Evolutionary conservation across 2,329 filamentous ascomycete genomes (phyloP).

Genomic region (Fusarium papillatum): DNA sequence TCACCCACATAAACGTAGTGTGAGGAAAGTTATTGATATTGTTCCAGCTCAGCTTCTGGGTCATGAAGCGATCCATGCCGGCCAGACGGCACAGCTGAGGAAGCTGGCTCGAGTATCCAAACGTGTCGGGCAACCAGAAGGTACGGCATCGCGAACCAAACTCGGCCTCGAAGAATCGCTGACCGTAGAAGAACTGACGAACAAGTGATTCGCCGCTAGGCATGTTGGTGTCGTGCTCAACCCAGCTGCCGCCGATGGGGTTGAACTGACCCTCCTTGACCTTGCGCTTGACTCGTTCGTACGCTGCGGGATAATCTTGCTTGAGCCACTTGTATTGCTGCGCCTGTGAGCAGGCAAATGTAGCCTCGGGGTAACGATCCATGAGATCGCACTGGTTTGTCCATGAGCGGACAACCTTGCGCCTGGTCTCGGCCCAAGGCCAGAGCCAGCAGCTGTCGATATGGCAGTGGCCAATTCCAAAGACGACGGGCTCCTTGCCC

Average conservation of each 20-base stretch:
- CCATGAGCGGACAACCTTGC: slow-evolving; percentile 96
- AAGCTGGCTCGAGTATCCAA: slow-evolving; percentile 95
- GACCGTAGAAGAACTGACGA: slow-evolving; percentile 94
- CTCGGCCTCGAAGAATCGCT: slow-evolving; percentile 93
- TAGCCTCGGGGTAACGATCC: slow-evolving; percentile 93
- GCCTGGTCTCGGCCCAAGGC: slow-evolving; percentile 98
- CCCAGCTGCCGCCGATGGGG: slow-evolving; percentile 97
- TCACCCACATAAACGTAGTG: slow-evolving; percentile 99
- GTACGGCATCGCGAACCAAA: slow-evolving; percentile 92
- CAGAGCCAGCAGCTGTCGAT: slow-evolving; percentile 99
- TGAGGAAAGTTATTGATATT: slow-evolving; percentile 99
- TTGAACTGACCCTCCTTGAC: slow-evolving; percentile 93
- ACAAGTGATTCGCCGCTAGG: slow-evolving; percentile 95
- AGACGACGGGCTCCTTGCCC: slow-evolving; percentile 82
- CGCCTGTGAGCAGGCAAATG: slow-evolving; percentile 93
- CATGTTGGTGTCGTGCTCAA: slow-evolving; percentile 98
- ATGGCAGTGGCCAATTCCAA: slow-evolving; percentile 94
- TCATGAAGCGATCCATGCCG: slow-evolving; percentile 98
- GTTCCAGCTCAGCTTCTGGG: slow-evolving; percentile 99
- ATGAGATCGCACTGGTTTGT: slow-evolving; percentile 96
- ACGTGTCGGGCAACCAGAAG: slow-evolving; percentile 98
- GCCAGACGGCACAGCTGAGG: slow-evolving; percentile 93
- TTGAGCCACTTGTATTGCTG: slow-evolving; percentile 99
- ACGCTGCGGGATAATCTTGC: slow-evolving; percentile 87
- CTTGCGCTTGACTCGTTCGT: slow-evolving; percentile 91